phyloP scores from a whole-genome alignment of 1,284 basidiomycete genomes.

The Microbotryomycetes sp. region DNA sequence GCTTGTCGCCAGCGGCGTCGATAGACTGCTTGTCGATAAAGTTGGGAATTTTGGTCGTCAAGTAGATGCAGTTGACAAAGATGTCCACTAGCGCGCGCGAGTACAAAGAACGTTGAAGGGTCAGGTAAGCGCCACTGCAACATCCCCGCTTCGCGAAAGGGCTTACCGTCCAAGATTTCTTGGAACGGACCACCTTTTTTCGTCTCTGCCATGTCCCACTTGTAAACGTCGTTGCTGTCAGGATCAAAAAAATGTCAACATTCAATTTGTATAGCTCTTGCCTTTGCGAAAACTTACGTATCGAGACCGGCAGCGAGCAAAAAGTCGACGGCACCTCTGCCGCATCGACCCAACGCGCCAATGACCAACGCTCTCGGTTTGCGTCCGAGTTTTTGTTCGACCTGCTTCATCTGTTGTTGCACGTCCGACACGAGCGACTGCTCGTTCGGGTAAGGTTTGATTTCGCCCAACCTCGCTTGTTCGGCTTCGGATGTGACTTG shows the following conservation, averaged over 20 bases:
- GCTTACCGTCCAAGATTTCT: constrained; percentile 71
- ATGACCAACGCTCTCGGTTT: constrained; percentile 87
- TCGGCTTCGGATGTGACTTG: constrained; percentile 52
- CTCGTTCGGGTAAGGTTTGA: constrained; percentile 78
- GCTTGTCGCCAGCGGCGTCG: constrained; percentile 56
- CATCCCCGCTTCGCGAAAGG: background rate
- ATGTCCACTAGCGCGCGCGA: constrained; percentile 61
- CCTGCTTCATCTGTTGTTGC: constrained; percentile 43
- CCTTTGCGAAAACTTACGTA: constrained; percentile 60
- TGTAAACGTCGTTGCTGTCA: constrained; percentile 78
- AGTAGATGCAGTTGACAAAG: constrained; percentile 99
- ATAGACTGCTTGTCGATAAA: constrained; percentile 77
- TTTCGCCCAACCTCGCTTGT: constrained; percentile 52
- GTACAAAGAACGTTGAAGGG: background rate
- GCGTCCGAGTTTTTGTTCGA: constrained; percentile 55
- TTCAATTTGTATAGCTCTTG: background rate
- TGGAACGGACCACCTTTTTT: constrained; percentile 94
- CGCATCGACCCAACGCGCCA: constrained; percentile 91
- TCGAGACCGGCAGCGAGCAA: constrained; percentile 88
- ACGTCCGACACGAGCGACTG: constrained; percentile 69
- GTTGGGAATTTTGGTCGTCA: constrained; percentile 77
- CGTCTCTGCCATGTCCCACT: constrained; percentile 98
- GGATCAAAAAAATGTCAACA: background rate
- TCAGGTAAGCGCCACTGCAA: background rate
- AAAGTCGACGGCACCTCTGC: constrained; percentile 90